Base-by-base conservation (phyloP, 257 asterid species). In the Leonotis leonurus region DNA sequence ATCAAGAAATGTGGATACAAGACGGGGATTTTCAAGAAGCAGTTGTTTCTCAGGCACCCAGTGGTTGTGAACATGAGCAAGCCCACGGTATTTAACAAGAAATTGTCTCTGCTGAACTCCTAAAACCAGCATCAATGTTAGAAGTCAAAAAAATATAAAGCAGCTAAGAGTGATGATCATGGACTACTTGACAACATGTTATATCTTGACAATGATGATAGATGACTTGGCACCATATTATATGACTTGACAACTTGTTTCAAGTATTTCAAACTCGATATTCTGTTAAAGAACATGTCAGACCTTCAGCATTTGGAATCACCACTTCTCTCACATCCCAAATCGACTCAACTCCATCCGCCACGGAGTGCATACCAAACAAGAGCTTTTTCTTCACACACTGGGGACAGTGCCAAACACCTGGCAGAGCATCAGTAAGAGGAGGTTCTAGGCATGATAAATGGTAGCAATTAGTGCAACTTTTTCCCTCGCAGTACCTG, bases 21-120 rank as follows among this genome's bases (percentile, higher is more conserved):
- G 77, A 43, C 26, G 29, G 49, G 85, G 80, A 62, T 53, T 67
- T 76, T 78, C 84, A 55, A 69, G 45, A 46, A 81, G 82, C 71
- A 86, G 65, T 46, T 68, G 82, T 26, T 65, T 65, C 68, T 84
- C 89, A 14, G 89, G 75, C 30, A 84, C 81, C 95, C 95, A 86
- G 20, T 78, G 87, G 72, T 81, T 84, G 80, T 86, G 85, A 76
- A 82, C 65, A 56, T 86, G 92, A 60, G 89, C 83, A 78, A 86
- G 95, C 55, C 89, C 92, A 14, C 51, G 69, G 70, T 83, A 86
- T 66, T 86, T 83, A 45, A 86, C 89, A 68, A 86, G 80, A 81
- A 79, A 86, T 71, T 86, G 95, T 74, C 64, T 83, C 79, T 86
- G 95, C 49, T 66, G 65, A 52, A 60, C 71, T 76, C 87, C 95